Conservation (phyloP, 2,329 filamentous ascomycete genomes). For the Zarea fungicola region DNA sequence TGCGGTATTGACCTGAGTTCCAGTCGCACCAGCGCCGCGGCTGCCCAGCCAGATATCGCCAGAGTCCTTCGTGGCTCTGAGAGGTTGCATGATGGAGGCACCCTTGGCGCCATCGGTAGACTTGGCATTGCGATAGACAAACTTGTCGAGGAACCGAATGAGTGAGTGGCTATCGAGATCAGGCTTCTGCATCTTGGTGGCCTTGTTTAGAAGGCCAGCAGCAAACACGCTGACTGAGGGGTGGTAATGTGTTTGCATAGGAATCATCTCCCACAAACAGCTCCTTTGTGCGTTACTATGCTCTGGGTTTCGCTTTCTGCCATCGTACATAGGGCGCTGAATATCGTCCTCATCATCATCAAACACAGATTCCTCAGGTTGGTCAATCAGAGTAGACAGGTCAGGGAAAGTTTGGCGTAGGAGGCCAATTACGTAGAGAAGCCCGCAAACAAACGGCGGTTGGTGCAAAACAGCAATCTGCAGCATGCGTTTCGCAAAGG, state of each 20-base stretch:
- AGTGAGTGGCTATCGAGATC: conserved; percentile 86
- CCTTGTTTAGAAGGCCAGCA: conserved; percentile 60
- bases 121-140: conserved; percentile 95
- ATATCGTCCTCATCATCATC: conserved; percentile 60
- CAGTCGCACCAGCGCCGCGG: conserved; percentile 36
- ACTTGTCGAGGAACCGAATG: conserved; percentile 94
- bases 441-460: conserved; percentile 84
- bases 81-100: conserved; percentile 92
- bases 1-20: conserved; percentile 67
- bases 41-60: conserved; percentile 53
- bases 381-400: conserved; percentile 70
- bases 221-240: conserved; percentile 88
- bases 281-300: conserved; percentile 89
- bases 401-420: conserved; percentile 75
- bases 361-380: conserved; percentile 64
- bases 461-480: conserved; percentile 87
- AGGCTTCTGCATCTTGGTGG: conserved; percentile 76
- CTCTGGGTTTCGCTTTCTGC: conserved; percentile 84
- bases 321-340: conserved; percentile 60
- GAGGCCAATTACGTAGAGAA: conserved; percentile 85
- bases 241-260: conserved; percentile 67
- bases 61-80: conserved; percentile 49
- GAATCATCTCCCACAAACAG: conserved; percentile 80
- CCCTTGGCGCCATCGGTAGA: conserved; percentile 63
- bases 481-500: conserved; percentile 88